Base-by-base conservation (phyloP, 2,329 filamentous ascomycete species). In the Periconia sp. region DNA sequence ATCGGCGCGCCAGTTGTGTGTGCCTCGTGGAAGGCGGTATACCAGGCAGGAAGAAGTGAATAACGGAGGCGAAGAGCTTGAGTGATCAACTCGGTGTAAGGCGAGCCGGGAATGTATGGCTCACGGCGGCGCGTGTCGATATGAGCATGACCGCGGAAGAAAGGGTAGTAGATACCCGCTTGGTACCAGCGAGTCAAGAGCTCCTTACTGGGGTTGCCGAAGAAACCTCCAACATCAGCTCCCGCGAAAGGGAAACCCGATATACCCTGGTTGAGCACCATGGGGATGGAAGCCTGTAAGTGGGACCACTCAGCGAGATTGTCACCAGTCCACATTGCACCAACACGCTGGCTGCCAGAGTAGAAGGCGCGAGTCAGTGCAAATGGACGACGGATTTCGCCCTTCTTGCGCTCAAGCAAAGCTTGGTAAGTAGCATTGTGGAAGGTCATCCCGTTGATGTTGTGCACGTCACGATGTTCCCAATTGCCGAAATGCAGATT, bases 321-420 rank as follows among this genome's bases (percentile, higher is more conserved):
- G 71, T 99, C 94, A 56, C 94, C 94, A 18, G 94, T 99, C 94
- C 94, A 99, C 92, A 97, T 97, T 54, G 94, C 93, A 58, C 91
- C 91, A 41, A 91, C 79, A 52, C 93, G 87, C 76, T 99, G 94
- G 51, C 90, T 92, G 35, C 94, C 94, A 13, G 93, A 85, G 71
- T 88, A 99, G 79, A 95, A 99, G 0, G 92, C 89, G 31, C 94
- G 89, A 1, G 94, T 99, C 48, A 99, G 83, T 11, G 97, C 85
- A 70, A 99, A 99, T 0, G 94, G 94, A 6, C 94, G 88, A 33
- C 88, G 86, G 48, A 88, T 77, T 74, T 95, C 92, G 49, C 91
- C 91, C 74, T 92, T 89, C 77, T 94, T 92, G 61, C 94, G 90
- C 51, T 89, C 86, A 30, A 92, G 76, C 50, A 99, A 78, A 31